phyloP scores from a whole-genome alignment of 371 early-diverging fungal genomes.

The Mortierella sp. region DNA sequence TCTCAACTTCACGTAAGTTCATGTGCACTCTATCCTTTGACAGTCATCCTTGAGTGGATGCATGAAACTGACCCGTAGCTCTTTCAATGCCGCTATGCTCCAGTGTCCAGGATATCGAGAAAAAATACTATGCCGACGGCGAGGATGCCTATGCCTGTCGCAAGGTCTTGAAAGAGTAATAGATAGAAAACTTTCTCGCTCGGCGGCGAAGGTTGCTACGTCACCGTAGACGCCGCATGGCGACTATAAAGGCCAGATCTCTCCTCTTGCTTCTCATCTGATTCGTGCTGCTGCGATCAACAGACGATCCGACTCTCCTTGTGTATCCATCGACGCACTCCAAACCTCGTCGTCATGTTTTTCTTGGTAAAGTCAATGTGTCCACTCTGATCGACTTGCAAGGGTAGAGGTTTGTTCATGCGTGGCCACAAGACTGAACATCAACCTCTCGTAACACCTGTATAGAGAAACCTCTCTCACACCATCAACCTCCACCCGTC shows the following conservation, averaged over 20 bases:
- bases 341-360: slow-evolving; percentile 29
- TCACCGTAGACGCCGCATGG: too few species aligned
- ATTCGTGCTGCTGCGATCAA: slow-evolving; percentile 9
- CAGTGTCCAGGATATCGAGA: slow-evolving; percentile 90
- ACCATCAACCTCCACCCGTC: slow-evolving; percentile 93
- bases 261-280: slow-evolving; percentile 1
- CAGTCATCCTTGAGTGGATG: too few species aligned
- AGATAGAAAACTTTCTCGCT: too few species aligned
- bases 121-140: slow-evolving; percentile 98
- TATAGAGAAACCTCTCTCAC: slow-evolving; percentile 72
- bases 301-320: slow-evolving; percentile 9
- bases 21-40: too few species aligned
- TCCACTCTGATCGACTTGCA: too few species aligned
- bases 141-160: slow-evolving; percentile 93
- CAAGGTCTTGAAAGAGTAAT: slow-evolving; percentile 36
- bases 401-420: too few species aligned
- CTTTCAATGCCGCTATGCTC: not conserved
- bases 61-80: too few species aligned
- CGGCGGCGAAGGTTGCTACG: too few species aligned
- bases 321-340: not conserved
- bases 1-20: slow-evolving; percentile 83
- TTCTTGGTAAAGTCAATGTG: slow-evolving; percentile 34
- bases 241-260: not conserved
- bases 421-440: too few species aligned
- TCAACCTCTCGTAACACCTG: too few species aligned